Evolutionary conservation across 768 basidiomycete genomes (phyloP).

Genomic region (Trametes coccinea): DNA sequence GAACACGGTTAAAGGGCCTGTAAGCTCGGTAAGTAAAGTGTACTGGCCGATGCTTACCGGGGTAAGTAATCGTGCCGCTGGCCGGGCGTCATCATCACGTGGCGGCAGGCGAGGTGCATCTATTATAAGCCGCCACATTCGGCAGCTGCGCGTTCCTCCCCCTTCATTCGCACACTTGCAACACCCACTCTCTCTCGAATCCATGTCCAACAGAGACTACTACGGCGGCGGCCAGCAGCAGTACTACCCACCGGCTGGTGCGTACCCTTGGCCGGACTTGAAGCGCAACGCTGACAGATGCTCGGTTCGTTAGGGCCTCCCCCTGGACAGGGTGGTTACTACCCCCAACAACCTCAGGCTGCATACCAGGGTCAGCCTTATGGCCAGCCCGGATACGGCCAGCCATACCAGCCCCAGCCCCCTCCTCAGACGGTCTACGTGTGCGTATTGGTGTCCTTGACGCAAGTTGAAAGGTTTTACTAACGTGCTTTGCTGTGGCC

Average conservation of each 20-base stretch:
- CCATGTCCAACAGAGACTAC: slow-evolving; percentile 71
- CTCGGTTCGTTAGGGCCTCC: slow-evolving; percentile 43
- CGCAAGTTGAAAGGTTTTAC: neutral
- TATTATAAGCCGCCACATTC: slow-evolving; percentile 11
- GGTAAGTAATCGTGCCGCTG: neutral
- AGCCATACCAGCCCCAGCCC: slow-evolving; percentile 56
- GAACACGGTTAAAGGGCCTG: no score
- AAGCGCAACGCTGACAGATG: slow-evolving; percentile 17
- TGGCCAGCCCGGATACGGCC: slow-evolving; percentile 35
- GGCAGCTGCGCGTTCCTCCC: slow-evolving; percentile 9
- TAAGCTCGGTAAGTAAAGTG: no score
- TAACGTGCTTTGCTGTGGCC: neutral
- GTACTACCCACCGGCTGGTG: slow-evolving; percentile 57
- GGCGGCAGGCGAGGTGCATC: slow-evolving; percentile 2
- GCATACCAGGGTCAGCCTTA: slow-evolving; percentile 54
- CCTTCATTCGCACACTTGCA: slow-evolving; percentile 7
- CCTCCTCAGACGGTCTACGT: slow-evolving; percentile 82
- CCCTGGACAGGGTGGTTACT: slow-evolving; percentile 68
- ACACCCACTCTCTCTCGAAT: neutral
- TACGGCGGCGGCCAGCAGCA: slow-evolving; percentile 55
- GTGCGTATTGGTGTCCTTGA: slow-evolving; percentile 44
- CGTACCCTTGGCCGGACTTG: neutral
- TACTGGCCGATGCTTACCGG: neutral
- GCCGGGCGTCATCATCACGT: slow-evolving; percentile 9
- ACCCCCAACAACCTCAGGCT: slow-evolving; percentile 73